These are phyloP conservation scores for Ogataea pini DNA, from an alignment of 805 yeast genomes.

Conservation along the genomic window DNA sequence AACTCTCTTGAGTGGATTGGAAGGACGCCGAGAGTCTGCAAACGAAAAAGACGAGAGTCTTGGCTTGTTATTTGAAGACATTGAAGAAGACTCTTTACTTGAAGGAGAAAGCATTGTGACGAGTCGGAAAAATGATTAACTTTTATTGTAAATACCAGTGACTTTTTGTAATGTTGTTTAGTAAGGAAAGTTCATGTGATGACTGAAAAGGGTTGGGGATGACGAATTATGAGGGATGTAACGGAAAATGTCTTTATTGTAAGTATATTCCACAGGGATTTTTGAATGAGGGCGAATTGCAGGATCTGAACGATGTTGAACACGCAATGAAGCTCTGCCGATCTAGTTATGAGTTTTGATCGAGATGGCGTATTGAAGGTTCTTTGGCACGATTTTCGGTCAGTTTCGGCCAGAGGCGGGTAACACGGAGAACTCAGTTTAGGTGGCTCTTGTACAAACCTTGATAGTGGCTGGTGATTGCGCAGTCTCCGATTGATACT, in stretches of 20 bases:
- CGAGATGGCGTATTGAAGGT: background rate
- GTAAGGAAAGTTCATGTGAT: background rate
- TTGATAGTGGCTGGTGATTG: background rate
- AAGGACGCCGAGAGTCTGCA: constrained; percentile 7
- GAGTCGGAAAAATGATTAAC: background rate
- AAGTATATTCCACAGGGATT: too few species aligned
- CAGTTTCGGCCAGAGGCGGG: background rate
- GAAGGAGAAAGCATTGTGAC: constrained; percentile 28
- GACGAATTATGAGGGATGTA: background rate
- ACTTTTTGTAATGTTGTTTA: background rate
- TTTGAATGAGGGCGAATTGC: background rate
- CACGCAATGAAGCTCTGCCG: background rate
- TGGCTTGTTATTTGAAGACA: constrained; percentile 7
- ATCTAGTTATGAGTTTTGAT: background rate
- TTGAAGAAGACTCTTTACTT: constrained; percentile 24
- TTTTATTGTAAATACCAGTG: background rate
- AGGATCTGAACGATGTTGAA: background rate
- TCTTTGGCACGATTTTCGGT: background rate
- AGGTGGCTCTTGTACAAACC: too few species aligned
- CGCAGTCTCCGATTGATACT: background rate
- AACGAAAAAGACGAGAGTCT: constrained; percentile 20
- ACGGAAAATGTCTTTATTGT: background rate
- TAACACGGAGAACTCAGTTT: background rate
- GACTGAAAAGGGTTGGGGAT: background rate
- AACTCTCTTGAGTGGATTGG: constrained; percentile 11